phyloP scores from a whole-genome alignment of 192 early-diverging fungal genomes.

The Borealophlyctis nickersoniae region DNA sequence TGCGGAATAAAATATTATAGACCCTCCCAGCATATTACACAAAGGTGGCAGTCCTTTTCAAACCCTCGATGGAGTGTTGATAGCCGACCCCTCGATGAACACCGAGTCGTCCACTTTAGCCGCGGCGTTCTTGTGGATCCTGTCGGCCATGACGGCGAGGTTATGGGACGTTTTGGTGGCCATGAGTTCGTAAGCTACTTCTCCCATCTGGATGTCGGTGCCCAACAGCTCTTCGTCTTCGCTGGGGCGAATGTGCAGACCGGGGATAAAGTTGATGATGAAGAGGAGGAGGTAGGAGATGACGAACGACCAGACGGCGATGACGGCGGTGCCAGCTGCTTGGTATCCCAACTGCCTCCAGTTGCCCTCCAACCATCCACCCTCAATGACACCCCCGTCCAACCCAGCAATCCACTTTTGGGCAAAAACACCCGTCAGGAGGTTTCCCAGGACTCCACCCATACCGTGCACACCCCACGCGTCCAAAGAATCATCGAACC shows the following conservation, averaged over 20 bases:
- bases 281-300: conserved; percentile 72
- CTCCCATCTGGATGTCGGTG: conserved; percentile 88
- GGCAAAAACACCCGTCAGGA: conserved; percentile 93
- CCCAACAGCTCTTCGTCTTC: conserved; percentile 76
- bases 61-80: too few species aligned
- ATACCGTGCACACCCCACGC: conserved; percentile 67
- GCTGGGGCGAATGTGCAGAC: conserved; percentile 72
- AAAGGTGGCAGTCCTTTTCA: too few species aligned
- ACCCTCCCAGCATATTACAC: too few species aligned
- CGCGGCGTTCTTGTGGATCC: not conserved
- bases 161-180: conserved; percentile 2
- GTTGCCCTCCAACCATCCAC: conserved; percentile 67
- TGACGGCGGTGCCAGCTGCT: conserved; percentile 59
- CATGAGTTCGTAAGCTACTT: conserved; percentile 61
- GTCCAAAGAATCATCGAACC: conserved; percentile 91
- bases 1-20: too few species aligned
- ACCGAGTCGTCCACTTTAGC: too few species aligned
- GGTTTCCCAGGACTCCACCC: conserved; percentile 71
- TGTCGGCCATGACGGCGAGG: not conserved
- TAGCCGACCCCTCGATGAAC: too few species aligned
- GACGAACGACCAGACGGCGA: conserved; percentile 72
- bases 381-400: conserved; percentile 50
- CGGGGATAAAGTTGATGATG: conserved; percentile 76
- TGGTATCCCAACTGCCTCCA: conserved; percentile 67
- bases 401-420: conserved; percentile 67